Conservation (phyloP, 2,329 filamentous ascomycete species). For the Neurospora sp. region DNA sequence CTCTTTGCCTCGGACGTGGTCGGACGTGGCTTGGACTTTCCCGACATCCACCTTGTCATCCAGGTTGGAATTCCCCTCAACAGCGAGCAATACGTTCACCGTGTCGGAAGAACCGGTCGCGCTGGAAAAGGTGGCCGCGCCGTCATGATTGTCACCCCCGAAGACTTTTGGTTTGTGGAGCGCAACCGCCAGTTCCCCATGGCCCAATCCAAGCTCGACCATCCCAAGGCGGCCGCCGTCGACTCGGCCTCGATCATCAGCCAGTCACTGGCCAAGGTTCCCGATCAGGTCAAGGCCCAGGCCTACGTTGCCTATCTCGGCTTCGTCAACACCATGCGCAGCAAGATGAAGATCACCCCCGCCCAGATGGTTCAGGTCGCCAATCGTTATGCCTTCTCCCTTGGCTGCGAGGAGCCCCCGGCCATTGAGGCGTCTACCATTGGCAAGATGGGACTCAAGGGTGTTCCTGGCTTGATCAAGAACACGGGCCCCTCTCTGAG, state of each 20-base stretch:
- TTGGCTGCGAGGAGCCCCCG: slow-evolving; percentile 38
- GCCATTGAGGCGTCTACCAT: slow-evolving; percentile 35
- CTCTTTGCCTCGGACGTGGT: slow-evolving; percentile 63
- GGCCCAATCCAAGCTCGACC: slow-evolving; percentile 11
- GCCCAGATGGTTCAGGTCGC: slow-evolving; percentile 35
- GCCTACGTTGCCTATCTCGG: slow-evolving; percentile 18
- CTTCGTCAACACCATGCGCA: slow-evolving; percentile 28
- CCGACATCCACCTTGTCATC: slow-evolving; percentile 49
- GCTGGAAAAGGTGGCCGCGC: slow-evolving; percentile 19
- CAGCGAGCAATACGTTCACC: slow-evolving; percentile 51
- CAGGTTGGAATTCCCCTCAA: slow-evolving; percentile 44
- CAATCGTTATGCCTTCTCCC: slow-evolving; percentile 40
- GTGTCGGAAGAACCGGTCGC: slow-evolving; percentile 36
- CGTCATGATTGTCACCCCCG: slow-evolving; percentile 16
- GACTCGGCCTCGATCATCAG: slow-evolving; percentile 14
- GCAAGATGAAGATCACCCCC: slow-evolving; percentile 14
- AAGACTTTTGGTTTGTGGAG: slow-evolving; percentile 18
- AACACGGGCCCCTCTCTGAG: not conserved
- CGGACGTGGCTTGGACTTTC: slow-evolving; percentile 57
- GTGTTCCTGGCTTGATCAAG: slow-evolving; percentile 35
- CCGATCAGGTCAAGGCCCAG: slow-evolving; percentile 12
- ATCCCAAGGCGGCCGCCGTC: slow-evolving; percentile 11
- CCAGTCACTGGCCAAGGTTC: slow-evolving; percentile 13
- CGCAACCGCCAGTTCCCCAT: slow-evolving; percentile 19
- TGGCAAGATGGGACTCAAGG: slow-evolving; percentile 48